These are phyloP conservation scores for Vitis vinifera DNA, from an alignment of 164 flowering plant genomes.

Conservation along the genomic window ASM3070453v1 NC_081813.1:22542501-22543000, in stretches of 20 bases:
- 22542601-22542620: constrained; percentile 22
- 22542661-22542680: constrained; percentile 65
- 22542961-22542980: constrained; percentile 67
- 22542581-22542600: constrained; percentile 23
- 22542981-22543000: constrained; percentile 44
- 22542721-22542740: constrained; percentile 49
- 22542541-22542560: constrained; percentile 18
- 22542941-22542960: constrained; percentile 57
- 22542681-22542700: constrained; percentile 63
- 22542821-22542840: constrained; percentile 58
- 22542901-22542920: constrained; percentile 72
- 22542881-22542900: constrained; percentile 42
- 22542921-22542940: constrained; percentile 54
- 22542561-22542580: constrained; percentile 23
- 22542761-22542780: constrained; percentile 32
- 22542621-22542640: constrained; percentile 60
- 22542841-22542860: constrained; percentile 53
- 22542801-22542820: constrained; percentile 76
- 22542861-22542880: constrained; percentile 33
- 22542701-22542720: constrained; percentile 39
- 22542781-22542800: constrained; percentile 53
- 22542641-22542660: constrained; percentile 65
- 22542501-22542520: constrained; percentile 67
- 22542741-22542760: constrained; percentile 19
- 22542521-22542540: constrained; percentile 58